These are phyloP conservation scores for Fusarium sp. DNA, from an alignment of 2,329 filamentous ascomycete species.

Conservation along the genomic window DNA sequence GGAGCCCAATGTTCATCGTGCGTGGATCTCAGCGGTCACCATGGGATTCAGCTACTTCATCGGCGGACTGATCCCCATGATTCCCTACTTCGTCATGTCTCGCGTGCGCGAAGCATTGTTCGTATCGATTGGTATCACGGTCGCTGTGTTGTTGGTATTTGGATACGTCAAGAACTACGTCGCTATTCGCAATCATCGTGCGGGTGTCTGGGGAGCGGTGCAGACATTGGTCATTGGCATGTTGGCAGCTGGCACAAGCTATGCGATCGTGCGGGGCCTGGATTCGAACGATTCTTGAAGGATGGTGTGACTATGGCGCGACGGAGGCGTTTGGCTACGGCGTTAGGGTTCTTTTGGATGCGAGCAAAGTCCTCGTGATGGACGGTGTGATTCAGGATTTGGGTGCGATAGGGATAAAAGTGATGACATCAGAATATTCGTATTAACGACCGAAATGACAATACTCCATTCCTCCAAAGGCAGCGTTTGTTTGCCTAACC, in stretches of 20 bases:
- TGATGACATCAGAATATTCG: slow-evolving; percentile 16
- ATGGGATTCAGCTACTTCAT: slow-evolving; percentile 76
- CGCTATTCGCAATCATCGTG: slow-evolving; percentile 60
- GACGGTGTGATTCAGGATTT: not conserved
- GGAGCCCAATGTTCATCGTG: slow-evolving; percentile 54
- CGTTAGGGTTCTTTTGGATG: slow-evolving; percentile 18
- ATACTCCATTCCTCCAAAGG: slow-evolving; percentile 24
- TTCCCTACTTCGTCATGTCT: slow-evolving; percentile 72
- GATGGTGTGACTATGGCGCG: not conserved
- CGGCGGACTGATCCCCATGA: slow-evolving; percentile 75
- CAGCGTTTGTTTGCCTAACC: not conserved
- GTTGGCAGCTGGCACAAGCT: slow-evolving; percentile 72
- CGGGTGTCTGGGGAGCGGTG: slow-evolving; percentile 67
- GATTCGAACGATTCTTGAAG: slow-evolving; percentile 47
- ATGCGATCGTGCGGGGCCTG: slow-evolving; percentile 68
- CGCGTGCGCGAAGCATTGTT: slow-evolving; percentile 61
- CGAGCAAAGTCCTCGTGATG: slow-evolving; percentile 7
- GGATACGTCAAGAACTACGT: slow-evolving; percentile 72
- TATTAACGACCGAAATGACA: slow-evolving; percentile 36
- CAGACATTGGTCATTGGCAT: slow-evolving; percentile 74
- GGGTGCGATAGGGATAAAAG: not conserved
- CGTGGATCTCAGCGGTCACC: slow-evolving; percentile 68
- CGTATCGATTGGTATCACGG: slow-evolving; percentile 69
- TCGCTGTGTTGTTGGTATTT: slow-evolving; percentile 68
- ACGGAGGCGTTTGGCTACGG: slow-evolving; percentile 16